Evolutionary conservation across 2,329 filamentous ascomycete species (phyloP).

Genomic region (Fusarium sororula): DNA sequence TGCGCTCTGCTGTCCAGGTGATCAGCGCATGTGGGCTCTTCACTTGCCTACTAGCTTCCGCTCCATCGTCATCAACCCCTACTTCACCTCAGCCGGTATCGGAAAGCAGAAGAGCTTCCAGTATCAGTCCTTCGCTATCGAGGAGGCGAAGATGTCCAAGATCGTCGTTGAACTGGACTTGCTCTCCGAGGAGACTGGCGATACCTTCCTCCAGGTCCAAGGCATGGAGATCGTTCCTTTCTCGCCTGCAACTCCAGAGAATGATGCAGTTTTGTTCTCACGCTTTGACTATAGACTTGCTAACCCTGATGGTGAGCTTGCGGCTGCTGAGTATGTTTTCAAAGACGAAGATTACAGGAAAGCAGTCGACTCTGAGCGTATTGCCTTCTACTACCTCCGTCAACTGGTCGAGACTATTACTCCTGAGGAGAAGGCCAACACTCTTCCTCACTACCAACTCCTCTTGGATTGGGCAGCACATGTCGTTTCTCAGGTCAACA

Average conservation of each 20-base stretch:
- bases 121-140: neutral
- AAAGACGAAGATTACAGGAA: neutral
- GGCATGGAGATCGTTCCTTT: neutral
- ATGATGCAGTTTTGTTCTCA: neutral
- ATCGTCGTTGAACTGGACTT: neutral
- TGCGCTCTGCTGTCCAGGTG: slow-evolving; percentile 46
- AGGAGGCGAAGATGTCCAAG: neutral
- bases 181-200: neutral
- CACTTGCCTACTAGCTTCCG: slow-evolving; percentile 26
- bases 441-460: neutral
- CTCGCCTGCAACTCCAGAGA: neutral
- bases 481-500: neutral
- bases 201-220: neutral
- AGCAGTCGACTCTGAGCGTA: neutral
- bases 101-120: neutral
- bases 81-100: neutral
- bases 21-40: slow-evolving; percentile 45
- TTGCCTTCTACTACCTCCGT: neutral
- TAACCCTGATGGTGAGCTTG: neutral
- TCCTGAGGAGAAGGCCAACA: neutral
- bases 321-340: neutral
- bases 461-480: neutral
- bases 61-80: neutral
- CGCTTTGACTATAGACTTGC: neutral
- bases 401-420: neutral